phyloP scores from a whole-genome alignment of 1,139 yeast genomes.

The Spathaspora jeffriesii region DNA sequence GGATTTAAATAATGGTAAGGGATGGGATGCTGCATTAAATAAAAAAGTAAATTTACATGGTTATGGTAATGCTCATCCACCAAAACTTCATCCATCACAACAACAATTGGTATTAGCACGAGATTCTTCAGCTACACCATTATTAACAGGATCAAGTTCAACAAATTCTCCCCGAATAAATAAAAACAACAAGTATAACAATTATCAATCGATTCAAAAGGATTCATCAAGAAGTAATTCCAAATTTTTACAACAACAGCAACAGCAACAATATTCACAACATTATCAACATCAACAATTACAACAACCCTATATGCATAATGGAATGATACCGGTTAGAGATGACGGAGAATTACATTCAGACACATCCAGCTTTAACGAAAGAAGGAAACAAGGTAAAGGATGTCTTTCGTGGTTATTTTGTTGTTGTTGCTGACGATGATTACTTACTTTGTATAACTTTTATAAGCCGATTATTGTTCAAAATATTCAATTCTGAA shows the following conservation, averaged over 20 bases:
- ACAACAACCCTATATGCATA: slow-evolving; percentile 8
- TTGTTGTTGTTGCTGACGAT: slow-evolving; percentile 4
- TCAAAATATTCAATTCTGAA: background rate
- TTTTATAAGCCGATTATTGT: background rate
- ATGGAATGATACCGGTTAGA: slow-evolving; percentile 33
- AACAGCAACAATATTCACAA: slow-evolving; percentile 8
- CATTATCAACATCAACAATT: slow-evolving; percentile 9
- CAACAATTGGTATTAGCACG: slow-evolving; percentile 7
- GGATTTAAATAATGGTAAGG: slow-evolving; percentile 78
- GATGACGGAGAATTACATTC: slow-evolving; percentile 43
- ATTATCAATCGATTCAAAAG: slow-evolving; percentile 30
- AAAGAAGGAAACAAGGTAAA: slow-evolving; percentile 16
- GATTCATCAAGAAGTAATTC: slow-evolving; percentile 18
- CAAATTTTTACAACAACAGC: slow-evolving; percentile 9
- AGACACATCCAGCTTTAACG: slow-evolving; percentile 34
- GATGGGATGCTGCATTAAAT: slow-evolving; percentile 80
- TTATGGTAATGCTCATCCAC: slow-evolving; percentile 73
- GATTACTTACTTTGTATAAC: background rate
- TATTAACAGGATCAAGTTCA: slow-evolving; percentile 7
- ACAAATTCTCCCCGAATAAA: slow-evolving; percentile 7
- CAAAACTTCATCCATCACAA: slow-evolving; percentile 21
- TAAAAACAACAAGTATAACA: slow-evolving; percentile 19
- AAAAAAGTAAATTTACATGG: slow-evolving; percentile 83
- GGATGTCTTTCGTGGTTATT: slow-evolving; percentile 6
- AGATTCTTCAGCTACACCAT: slow-evolving; percentile 7